A percentile compares a stretch with the other conserved stretches of the same genome.
These are phyloP conservation scores for Eremothecium sinecaudum DNA, from an alignment of 1,139 yeast genomes.

Conservation along the genomic window DNA sequence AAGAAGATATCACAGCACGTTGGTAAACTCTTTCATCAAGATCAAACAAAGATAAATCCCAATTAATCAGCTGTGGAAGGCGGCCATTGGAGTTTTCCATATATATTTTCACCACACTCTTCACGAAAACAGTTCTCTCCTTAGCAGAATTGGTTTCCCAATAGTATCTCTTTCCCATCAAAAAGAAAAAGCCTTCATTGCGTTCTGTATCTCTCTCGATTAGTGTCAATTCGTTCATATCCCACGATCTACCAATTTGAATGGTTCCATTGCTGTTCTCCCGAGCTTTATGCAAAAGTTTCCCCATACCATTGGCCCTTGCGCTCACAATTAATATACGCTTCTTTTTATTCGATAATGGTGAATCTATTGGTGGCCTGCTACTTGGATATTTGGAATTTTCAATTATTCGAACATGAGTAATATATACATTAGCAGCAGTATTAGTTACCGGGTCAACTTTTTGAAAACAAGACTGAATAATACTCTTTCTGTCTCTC, in stretches of 20 bases:
- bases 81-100: conserved; percentile 60
- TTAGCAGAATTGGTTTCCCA: conserved; percentile 70
- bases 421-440: conserved; percentile 43
- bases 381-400: conserved; percentile 40
- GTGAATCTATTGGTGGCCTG: conserved; percentile 38
- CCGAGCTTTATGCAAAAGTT: conserved; percentile 78
- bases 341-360: conserved; percentile 36
- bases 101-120: conserved; percentile 53
- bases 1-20: conserved; percentile 28
- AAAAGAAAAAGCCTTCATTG: conserved; percentile 49
- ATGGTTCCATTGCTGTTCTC: conserved; percentile 63
- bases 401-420: conserved; percentile 51
- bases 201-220: conserved; percentile 46
- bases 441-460: conserved; percentile 32
- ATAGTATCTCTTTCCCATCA: conserved; percentile 69
- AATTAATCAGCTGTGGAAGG: conserved; percentile 51
- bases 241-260: conserved; percentile 95
- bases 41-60: conserved; percentile 35
- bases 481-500: conserved; percentile 38
- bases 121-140: conserved; percentile 59
- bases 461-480: conserved; percentile 39
- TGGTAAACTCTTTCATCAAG: conserved; percentile 32
- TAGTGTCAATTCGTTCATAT: conserved; percentile 56
- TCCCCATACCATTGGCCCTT: conserved; percentile 40
- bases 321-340: conserved; percentile 40